phyloP scores from a whole-genome alignment of 139 green algal genomes.

The Limnomonas spitsbergensis region DNA sequence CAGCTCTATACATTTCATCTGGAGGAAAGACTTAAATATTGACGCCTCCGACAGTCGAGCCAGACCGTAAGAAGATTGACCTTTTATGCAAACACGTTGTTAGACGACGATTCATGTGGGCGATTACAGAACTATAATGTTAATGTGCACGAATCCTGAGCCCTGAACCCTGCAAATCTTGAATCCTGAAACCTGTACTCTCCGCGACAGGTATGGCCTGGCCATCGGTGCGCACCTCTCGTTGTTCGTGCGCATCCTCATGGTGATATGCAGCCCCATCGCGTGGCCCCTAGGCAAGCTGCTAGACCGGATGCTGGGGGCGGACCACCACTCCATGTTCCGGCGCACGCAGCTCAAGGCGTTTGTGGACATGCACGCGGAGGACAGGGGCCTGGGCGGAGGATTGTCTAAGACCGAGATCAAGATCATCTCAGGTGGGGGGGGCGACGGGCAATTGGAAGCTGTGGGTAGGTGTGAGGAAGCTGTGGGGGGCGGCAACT shows the following conservation, averaged over 20 bases:
- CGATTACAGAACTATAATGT: not conserved
- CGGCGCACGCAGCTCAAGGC: constrained; percentile 70
- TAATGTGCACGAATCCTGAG: constrained; percentile 2
- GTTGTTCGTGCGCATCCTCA: constrained; percentile 17
- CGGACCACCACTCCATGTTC: constrained; percentile 41
- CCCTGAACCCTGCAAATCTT: no score
- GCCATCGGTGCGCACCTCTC: constrained; percentile 16
- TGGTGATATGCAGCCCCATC: constrained; percentile 43
- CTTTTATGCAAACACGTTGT: no score
- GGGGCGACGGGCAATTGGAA: not conserved
- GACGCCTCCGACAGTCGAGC: no score
- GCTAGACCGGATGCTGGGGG: constrained; percentile 76
- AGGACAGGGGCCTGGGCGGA: constrained; percentile 40
- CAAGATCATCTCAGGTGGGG: constrained; percentile 53
- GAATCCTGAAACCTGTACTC: not conserved
- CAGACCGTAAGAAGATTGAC: no score
- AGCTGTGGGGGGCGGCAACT: no score
- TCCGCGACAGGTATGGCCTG: constrained; percentile 20
- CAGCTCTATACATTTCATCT: no score
- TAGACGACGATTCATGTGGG: no score
- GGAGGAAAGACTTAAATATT: no score
- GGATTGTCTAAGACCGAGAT: constrained; percentile 49
- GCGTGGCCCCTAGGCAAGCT: constrained; percentile 59
- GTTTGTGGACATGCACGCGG: constrained; percentile 78
- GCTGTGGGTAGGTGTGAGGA: no score